Conservation (phyloP, 2,329 filamentous ascomycete species). For the Talaromyces sp. region DNA sequence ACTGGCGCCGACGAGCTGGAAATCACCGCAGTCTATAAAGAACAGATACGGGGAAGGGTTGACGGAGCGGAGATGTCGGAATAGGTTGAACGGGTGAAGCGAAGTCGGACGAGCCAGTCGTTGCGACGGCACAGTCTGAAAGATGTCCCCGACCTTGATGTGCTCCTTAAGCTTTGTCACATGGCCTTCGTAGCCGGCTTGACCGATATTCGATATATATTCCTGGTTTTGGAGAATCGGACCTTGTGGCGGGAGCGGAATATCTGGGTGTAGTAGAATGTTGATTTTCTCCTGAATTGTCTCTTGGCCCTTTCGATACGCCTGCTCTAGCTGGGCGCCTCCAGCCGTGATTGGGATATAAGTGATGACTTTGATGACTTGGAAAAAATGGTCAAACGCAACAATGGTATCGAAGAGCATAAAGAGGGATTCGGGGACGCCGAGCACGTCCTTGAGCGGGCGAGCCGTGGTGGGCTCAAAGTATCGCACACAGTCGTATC, state of each 20-base stretch:
- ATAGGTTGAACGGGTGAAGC: slow-evolving; percentile 96
- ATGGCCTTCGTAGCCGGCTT: slow-evolving; percentile 81
- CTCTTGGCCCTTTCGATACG: slow-evolving; percentile 63
- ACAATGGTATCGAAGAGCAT: slow-evolving; percentile 96
- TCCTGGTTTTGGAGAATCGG: slow-evolving; percentile 68
- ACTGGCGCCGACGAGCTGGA: slow-evolving; percentile 91
- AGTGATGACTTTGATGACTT: slow-evolving; percentile 86
- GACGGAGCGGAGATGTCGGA: slow-evolving; percentile 90
- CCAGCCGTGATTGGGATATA: slow-evolving; percentile 68
- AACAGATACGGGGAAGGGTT: slow-evolving; percentile 98
- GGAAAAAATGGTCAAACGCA: slow-evolving; percentile 91
- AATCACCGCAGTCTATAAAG: slow-evolving; percentile 84
- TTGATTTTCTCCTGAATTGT: slow-evolving; percentile 63
- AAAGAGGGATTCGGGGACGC: slow-evolving; percentile 89
- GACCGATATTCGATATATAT: slow-evolving; percentile 89
- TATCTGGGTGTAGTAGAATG: slow-evolving; percentile 66
- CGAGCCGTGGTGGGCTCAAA: slow-evolving; percentile 96
- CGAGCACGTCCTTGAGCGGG: slow-evolving; percentile 78
- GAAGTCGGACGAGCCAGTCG: slow-evolving; percentile 82
- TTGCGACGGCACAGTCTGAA: slow-evolving; percentile 94
- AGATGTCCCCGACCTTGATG: slow-evolving; percentile 88
- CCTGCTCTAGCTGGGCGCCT: slow-evolving; percentile 54
- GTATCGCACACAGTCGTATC: slow-evolving; percentile 95
- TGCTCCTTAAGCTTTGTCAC: slow-evolving; percentile 82
- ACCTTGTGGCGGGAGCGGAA: slow-evolving; percentile 69